phyloP scores from a whole-genome alignment of 768 basidiomycete species.

The Clitopilus passeckerianus region DNA sequence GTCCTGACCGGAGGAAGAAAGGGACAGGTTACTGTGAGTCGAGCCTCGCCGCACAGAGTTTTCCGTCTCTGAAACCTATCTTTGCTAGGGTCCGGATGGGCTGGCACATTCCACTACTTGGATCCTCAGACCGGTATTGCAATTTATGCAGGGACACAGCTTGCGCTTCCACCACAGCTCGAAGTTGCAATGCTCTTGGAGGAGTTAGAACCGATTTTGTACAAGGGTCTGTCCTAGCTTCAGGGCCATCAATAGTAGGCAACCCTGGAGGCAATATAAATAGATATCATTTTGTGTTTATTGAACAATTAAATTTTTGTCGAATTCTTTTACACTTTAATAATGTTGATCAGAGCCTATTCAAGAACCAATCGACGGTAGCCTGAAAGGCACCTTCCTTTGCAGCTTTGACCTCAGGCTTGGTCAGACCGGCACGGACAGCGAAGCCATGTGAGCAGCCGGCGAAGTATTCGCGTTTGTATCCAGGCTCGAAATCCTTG shows the following conservation, averaged over 20 bases:
- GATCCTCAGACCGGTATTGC: not conserved
- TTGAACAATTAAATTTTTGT: not conserved
- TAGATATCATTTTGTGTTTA: no score
- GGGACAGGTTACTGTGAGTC: not conserved
- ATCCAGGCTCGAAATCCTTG: conserved; percentile 42
- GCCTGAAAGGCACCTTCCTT: conserved; percentile 52
- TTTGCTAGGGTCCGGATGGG: not conserved
- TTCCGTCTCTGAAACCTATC: no score
- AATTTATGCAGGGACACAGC: not conserved
- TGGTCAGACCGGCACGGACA: conserved; percentile 30
- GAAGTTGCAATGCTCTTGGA: not conserved
- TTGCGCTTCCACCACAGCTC: not conserved
- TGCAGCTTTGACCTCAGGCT: conserved; percentile 42
- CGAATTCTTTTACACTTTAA: no score
- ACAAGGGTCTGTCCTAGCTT: not conserved
- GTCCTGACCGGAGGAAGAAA: not conserved
- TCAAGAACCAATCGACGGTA: conserved; percentile 38
- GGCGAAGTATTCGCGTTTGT: conserved; percentile 33
- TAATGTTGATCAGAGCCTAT: conserved; percentile 7
- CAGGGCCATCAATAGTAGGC: not conserved
- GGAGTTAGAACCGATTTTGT: not conserved
- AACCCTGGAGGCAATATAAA: no score
- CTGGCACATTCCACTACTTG: not conserved
- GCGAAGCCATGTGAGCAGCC: conserved; percentile 37
- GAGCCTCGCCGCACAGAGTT: not conserved